Percentiles rank a stretch among this genome's conserved stretches.
These are phyloP conservation scores for Stromatinia cepivora DNA, from an alignment of 2,329 filamentous ascomycete species.

Conservation along the genomic window DNA sequence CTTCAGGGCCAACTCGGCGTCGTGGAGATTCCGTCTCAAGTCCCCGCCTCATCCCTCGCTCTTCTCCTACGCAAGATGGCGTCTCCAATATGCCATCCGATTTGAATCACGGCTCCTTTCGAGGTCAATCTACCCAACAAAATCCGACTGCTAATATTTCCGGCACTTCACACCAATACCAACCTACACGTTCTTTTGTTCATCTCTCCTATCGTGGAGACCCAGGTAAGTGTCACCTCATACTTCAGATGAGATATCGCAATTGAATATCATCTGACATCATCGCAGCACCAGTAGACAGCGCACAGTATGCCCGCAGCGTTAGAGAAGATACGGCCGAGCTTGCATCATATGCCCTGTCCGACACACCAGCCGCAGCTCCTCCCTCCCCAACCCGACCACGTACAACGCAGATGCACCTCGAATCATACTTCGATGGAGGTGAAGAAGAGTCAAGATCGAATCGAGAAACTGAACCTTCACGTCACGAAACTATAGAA, in stretches of 20 bases:
- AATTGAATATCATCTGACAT: constrained; percentile 2
- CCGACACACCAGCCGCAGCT: constrained; percentile 50
- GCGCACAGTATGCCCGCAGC: constrained; percentile 71
- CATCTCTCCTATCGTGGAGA: constrained; percentile 63
- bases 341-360: constrained; percentile 78
- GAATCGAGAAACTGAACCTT: constrained; percentile 32
- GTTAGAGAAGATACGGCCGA: constrained; percentile 87
- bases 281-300: constrained; percentile 58
- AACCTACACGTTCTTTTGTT: constrained; percentile 71
- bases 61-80: constrained; percentile 29
- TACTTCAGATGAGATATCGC: background rate
- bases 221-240: constrained; percentile 48
- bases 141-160: constrained; percentile 27
- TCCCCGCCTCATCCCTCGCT: constrained; percentile 36
- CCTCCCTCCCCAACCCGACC: constrained; percentile 37
- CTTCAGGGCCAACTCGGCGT: constrained; percentile 30
- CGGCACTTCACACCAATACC: constrained; percentile 48
- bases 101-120: constrained; percentile 33
- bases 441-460: constrained; percentile 32
- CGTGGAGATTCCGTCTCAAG: constrained; percentile 32
- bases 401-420: constrained; percentile 30
- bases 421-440: constrained; percentile 37
- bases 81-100: constrained; percentile 28
- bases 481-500: constrained; percentile 53
- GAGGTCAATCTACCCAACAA: constrained; percentile 28